These are phyloP conservation scores for Backusella westeae DNA, from an alignment of 192 early-diverging fungal species.

Conservation along the genomic window DNA sequence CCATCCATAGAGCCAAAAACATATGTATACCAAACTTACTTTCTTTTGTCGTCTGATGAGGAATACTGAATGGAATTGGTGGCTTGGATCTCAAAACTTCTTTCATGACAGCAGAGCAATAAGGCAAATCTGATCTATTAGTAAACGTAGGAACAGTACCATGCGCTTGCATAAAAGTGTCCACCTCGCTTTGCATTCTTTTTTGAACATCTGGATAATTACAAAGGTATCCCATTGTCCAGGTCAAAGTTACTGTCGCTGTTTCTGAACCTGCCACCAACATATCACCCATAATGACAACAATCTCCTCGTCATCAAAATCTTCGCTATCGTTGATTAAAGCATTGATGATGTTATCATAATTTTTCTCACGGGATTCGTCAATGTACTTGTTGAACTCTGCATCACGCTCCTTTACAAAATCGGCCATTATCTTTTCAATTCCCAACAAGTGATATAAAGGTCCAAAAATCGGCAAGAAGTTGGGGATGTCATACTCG, in stretches of 20 bases:
- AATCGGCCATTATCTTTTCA: background rate
- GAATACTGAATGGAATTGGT: background rate
- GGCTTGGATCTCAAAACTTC: conserved; percentile 2
- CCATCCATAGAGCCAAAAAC: background rate
- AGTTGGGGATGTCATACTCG: background rate
- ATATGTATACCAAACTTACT: background rate
- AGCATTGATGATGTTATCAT: background rate
- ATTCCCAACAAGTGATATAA: background rate
- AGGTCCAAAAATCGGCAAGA: conserved; percentile 1
- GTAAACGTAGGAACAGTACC: background rate
- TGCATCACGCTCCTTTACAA: background rate
- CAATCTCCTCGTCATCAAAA: background rate
- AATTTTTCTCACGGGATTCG: background rate
- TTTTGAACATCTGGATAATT: background rate
- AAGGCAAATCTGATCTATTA: background rate
- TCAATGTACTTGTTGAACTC: background rate
- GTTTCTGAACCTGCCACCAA: background rate
- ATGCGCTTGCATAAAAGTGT: background rate
- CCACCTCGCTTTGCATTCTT: background rate
- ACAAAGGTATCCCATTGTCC: background rate
- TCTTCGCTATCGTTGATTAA: background rate
- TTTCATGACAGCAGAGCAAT: background rate
- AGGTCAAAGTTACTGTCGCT: background rate
- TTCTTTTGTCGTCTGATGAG: background rate
- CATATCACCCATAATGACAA: conserved; percentile 1